These are phyloP conservation scores for Strobilomyces echinocephalus DNA, from an alignment of 768 basidiomycete genomes.

Conservation along the genomic window DNA sequence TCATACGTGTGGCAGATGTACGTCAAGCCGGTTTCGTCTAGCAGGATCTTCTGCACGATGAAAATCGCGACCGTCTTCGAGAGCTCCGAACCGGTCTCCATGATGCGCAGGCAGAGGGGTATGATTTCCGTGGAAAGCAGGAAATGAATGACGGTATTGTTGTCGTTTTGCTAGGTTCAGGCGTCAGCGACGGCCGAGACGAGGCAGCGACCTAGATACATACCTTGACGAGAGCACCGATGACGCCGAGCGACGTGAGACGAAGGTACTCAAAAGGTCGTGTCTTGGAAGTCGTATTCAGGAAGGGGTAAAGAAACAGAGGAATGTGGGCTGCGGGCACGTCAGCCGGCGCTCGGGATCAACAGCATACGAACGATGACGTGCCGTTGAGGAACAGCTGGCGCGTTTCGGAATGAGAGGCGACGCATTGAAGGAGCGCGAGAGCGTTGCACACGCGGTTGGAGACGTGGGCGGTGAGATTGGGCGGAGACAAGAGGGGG, in stretches of 20 bases:
- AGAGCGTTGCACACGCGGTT: constrained; percentile 99
- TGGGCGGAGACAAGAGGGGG: constrained; percentile 90
- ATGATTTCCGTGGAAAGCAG: constrained; percentile 99
- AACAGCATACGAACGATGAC: constrained; percentile 10
- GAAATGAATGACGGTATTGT: constrained; percentile 98
- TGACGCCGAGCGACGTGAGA: constrained; percentile 98
- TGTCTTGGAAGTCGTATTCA: constrained; percentile 98
- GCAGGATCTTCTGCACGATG: constrained; percentile 96
- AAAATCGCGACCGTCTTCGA: constrained; percentile 99
- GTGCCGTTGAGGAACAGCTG: constrained; percentile 91
- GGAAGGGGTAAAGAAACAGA: constrained; percentile 90
- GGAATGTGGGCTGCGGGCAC: constrained; percentile 85
- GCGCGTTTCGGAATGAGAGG: constrained; percentile 93
- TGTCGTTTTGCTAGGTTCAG: constrained; percentile 89
- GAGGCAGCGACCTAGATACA: constrained; percentile 37
- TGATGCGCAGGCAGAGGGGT: constrained; percentile 96
- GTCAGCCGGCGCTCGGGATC: neutral
- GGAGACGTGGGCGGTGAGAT: constrained; percentile 94
- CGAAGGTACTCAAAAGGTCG: constrained; percentile 99
- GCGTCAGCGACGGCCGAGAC: constrained; percentile 8
- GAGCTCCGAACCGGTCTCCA: constrained; percentile 98
- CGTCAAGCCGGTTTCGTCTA: constrained; percentile 95
- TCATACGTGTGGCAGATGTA: constrained; percentile 99
- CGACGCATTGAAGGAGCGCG: constrained; percentile 95
- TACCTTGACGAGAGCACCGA: constrained; percentile 97